Conservation (phyloP, 1,284 basidiomycete genomes). For the Sanghuangporus weigelae region DNA sequence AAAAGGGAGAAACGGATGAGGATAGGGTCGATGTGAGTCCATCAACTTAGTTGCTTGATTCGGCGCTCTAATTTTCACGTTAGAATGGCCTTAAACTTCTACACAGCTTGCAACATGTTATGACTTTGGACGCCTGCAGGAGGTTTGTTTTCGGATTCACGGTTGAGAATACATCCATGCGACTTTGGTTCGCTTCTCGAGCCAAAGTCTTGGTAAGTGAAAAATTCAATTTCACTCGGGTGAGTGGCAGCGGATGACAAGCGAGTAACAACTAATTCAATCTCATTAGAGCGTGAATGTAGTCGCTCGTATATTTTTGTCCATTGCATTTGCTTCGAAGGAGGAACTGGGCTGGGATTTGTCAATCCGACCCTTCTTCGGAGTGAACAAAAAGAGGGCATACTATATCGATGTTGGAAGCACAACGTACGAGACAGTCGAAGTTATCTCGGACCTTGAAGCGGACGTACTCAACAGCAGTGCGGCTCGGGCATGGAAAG, state of each 20-base stretch:
- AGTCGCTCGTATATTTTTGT: background rate
- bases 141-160: conserved; percentile 17
- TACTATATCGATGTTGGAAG: background rate
- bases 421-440: background rate
- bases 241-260: background rate
- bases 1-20: background rate
- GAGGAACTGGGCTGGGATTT: conserved; percentile 7
- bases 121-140: conserved; percentile 18
- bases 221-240: conserved; percentile 4
- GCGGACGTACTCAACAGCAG: background rate
- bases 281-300: background rate
- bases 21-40: background rate
- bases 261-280: background rate
- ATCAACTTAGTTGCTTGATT: background rate
- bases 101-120: conserved; percentile 15
- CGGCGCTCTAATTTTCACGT: conserved; percentile 3
- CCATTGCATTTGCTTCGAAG: conserved; percentile 1
- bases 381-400: background rate
- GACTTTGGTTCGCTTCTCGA: conserved; percentile 14
- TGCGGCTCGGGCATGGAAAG: conserved; percentile 1
- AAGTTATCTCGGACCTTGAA: background rate
- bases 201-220: background rate
- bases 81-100: conserved; percentile 17
- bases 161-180: conserved; percentile 12
- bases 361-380: background rate